These are phyloP conservation scores for Hyaloscypha bicolor DNA, from an alignment of 495 filamentous ascomycete species.

Conservation along the genomic window DNA sequence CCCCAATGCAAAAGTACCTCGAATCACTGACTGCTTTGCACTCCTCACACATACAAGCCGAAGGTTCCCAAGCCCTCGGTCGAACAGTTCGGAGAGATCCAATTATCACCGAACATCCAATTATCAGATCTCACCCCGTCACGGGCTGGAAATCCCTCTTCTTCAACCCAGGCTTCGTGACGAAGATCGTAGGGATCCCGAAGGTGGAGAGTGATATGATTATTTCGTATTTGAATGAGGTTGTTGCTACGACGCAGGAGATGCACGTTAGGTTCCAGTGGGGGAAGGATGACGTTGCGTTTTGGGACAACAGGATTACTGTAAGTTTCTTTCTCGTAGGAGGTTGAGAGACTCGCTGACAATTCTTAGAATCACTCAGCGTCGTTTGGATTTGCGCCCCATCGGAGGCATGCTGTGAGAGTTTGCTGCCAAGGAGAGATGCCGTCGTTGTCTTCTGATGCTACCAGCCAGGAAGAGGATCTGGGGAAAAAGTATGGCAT, in stretches of 20 bases:
- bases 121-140: slow-evolving; percentile 69
- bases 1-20: slow-evolving; percentile 69
- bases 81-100: slow-evolving; percentile 69
- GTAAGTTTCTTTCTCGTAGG: slow-evolving; percentile 9
- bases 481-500: slow-evolving; percentile 49
- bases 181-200: slow-evolving; percentile 71
- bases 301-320: slow-evolving; percentile 56
- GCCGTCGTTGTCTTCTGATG: slow-evolving; percentile 52
- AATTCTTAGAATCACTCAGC: slow-evolving; percentile 57
- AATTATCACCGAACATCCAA: slow-evolving; percentile 66
- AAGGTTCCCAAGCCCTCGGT: slow-evolving; percentile 60
- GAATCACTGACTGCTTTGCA: slow-evolving; percentile 72
- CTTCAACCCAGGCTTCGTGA: slow-evolving; percentile 81
- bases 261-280: slow-evolving; percentile 72
- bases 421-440: slow-evolving; percentile 61
- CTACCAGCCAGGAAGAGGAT: slow-evolving; percentile 63
- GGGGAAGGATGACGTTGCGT: slow-evolving; percentile 67
- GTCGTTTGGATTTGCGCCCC: slow-evolving; percentile 63
- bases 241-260: slow-evolving; percentile 65
- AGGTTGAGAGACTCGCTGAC: background rate
- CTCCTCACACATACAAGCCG: slow-evolving; percentile 71
- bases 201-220: slow-evolving; percentile 71
- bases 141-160: slow-evolving; percentile 65
- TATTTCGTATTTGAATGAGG: slow-evolving; percentile 63
- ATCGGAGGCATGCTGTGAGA: slow-evolving; percentile 64